These are phyloP conservation scores for Harringtonia lauricola DNA, from an alignment of 2,329 filamentous ascomycete genomes.

Conservation along the genomic window DNA sequence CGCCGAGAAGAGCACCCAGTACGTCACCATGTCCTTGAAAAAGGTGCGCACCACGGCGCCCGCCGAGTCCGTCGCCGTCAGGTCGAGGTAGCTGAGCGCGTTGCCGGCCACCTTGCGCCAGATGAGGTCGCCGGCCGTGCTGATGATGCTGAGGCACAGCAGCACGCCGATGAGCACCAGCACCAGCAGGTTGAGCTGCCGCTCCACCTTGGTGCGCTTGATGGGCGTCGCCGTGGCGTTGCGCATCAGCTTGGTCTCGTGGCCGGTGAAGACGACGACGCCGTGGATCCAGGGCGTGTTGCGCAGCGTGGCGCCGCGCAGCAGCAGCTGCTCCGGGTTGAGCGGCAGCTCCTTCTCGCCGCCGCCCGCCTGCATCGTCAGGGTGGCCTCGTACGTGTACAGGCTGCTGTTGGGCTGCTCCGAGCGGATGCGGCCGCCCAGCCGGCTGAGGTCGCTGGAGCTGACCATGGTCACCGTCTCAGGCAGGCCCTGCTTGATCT, in stretches of 20 bases:
- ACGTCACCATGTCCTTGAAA: conserved; percentile 89
- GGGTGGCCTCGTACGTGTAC: conserved; percentile 93
- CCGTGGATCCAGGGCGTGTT: conserved; percentile 98
- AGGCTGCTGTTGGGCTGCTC: conserved; percentile 98
- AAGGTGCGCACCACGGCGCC: conserved; percentile 62
- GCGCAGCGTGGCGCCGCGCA: conserved; percentile 84
- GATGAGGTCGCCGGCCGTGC: conserved; percentile 82
- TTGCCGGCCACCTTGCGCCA: conserved; percentile 53
- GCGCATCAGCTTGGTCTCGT: conserved; percentile 98
- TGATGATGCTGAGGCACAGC: conserved; percentile 73
- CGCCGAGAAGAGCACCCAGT: conserved; percentile 96
- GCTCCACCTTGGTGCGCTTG: conserved; percentile 93
- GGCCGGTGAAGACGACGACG: conserved; percentile 90
- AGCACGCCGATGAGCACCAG: conserved; percentile 80
- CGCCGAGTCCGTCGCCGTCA: conserved; percentile 47
- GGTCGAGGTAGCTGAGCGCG: conserved; percentile 62
- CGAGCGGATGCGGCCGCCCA: conserved; percentile 79
- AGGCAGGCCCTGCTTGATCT: conserved; percentile 94
- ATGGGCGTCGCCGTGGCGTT: conserved; percentile 96
- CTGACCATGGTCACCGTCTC: conserved; percentile 86
- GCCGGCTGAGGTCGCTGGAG: conserved; percentile 69
- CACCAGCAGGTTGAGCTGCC: conserved; percentile 87
- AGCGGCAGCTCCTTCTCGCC: conserved; percentile 88
- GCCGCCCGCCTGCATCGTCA: conserved; percentile 82
- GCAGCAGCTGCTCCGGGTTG: conserved; percentile 82